Percentiles rank a stretch among this genome's conserved stretches.
phyloP scores from a whole-genome alignment of 1,284 basidiomycete species.

The Melampsora larici-populina region DNA sequence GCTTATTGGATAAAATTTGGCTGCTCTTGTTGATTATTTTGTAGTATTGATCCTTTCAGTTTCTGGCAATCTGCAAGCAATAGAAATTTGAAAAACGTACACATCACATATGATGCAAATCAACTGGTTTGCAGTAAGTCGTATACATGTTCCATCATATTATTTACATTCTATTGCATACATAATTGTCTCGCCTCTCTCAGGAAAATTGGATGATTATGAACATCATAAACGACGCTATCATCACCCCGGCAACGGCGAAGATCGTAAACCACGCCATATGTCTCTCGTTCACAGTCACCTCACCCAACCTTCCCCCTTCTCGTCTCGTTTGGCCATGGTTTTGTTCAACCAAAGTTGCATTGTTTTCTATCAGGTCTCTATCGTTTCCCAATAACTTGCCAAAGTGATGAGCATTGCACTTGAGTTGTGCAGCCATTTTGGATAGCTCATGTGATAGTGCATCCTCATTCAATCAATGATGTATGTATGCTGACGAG shows the following conservation, averaged over 20 bases:
- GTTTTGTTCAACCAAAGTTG: conserved; percentile 68
- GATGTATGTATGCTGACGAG: too few species aligned
- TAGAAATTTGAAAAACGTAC: too few species aligned
- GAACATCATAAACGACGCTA: conserved; percentile 69
- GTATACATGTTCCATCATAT: too few species aligned
- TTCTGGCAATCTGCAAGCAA: too few species aligned
- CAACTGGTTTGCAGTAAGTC: too few species aligned
- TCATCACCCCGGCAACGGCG: conserved; percentile 62
- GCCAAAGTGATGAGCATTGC: conserved; percentile 69
- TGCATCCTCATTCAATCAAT: conserved; percentile 61
- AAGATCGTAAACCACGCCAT: conserved; percentile 69
- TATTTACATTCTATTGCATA: too few species aligned
- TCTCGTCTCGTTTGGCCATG: conserved; percentile 67
- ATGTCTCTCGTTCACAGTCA: conserved; percentile 64
- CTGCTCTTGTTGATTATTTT: too few species aligned
- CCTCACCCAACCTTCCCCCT: conserved; percentile 64
- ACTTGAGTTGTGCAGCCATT: conserved; percentile 73
- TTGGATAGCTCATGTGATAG: conserved; percentile 68
- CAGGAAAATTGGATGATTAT: conserved; percentile 66
- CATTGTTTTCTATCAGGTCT: conserved; percentile 61
- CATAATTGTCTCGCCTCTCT: conserved; percentile 44
- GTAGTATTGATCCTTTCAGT: too few species aligned
- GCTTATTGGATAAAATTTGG: too few species aligned
- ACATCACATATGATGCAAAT: too few species aligned
- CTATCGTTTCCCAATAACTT: conserved; percentile 65